Conservation (phyloP, 371 early-diverging fungal genomes). For the Syncephalastrum monosporum region DNA sequence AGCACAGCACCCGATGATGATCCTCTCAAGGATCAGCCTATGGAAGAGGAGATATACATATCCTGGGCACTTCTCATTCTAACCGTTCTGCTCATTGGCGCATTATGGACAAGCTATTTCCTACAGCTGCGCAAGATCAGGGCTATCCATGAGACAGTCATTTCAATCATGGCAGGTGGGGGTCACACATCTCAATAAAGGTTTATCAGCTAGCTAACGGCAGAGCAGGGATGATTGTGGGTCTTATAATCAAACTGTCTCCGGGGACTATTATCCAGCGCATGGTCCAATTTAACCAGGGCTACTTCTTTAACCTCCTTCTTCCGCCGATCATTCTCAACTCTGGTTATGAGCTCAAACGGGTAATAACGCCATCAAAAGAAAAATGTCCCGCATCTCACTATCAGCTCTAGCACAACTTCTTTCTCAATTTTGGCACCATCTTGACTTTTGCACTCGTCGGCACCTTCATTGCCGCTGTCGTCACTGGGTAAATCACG, state of each 20-base stretch:
- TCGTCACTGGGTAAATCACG: constrained; percentile 75
- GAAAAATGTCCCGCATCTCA: not conserved
- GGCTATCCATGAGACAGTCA: constrained; percentile 90
- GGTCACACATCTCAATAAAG: not conserved
- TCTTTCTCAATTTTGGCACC: constrained; percentile 86
- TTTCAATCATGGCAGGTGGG: constrained; percentile 87
- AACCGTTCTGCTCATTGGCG: constrained; percentile 77
- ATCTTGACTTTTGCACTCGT: constrained; percentile 90
- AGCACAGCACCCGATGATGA: constrained; percentile 21
- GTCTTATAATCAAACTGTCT: constrained; percentile 75
- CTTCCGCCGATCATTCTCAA: constrained; percentile 96
- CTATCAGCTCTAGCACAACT: constrained; percentile 52
- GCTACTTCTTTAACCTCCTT: constrained; percentile 91
- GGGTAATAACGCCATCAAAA: constrained; percentile 31
- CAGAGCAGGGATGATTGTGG: constrained; percentile 77
- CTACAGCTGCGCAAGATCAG: constrained; percentile 82
- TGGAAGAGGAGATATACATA: constrained; percentile 74
- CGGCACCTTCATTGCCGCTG: constrained; percentile 88
- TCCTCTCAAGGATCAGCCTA: constrained; percentile 30
- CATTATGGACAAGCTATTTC: constrained; percentile 83
- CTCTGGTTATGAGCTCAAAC: constrained; percentile 91
- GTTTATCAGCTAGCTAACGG: not conserved
- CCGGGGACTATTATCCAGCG: constrained; percentile 71
- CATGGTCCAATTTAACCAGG: constrained; percentile 89
- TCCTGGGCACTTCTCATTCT: constrained; percentile 87